Evolutionary conservation across 2,329 filamentous ascomycete genomes (phyloP).

Genomic region (Fusarium tupiense): DNA sequence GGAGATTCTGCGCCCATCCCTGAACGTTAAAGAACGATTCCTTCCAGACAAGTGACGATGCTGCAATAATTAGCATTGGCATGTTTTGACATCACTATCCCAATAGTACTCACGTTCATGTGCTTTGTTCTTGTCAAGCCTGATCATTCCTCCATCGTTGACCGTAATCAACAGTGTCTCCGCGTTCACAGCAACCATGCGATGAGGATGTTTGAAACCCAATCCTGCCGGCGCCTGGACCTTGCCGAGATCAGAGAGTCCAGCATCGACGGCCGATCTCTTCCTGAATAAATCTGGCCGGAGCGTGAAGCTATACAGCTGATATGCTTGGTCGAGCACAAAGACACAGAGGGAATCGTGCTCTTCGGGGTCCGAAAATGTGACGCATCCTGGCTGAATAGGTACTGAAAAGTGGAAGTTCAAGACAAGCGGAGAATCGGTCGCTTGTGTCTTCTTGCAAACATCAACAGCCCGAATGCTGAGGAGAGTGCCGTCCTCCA

Average conservation of each 20-base stretch:
- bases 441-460: constrained; percentile 70
- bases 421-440: constrained; percentile 78
- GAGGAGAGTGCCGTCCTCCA: constrained; percentile 81
- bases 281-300: constrained; percentile 84
- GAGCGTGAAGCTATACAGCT: constrained; percentile 85
- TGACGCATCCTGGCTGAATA: constrained; percentile 81
- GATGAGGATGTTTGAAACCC: constrained; percentile 80
- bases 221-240: constrained; percentile 78
- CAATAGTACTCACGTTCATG: constrained; percentile 55
- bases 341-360: constrained; percentile 83
- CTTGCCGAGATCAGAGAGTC: constrained; percentile 80
- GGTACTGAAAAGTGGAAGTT: constrained; percentile 79
- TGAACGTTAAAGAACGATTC: constrained; percentile 79
- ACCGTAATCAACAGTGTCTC: constrained; percentile 83
- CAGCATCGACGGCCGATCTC: constrained; percentile 74
- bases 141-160: constrained; percentile 79
- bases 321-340: constrained; percentile 79
- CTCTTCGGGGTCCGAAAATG: constrained; percentile 81
- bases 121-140: constrained; percentile 68
- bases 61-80: constrained; percentile 31
- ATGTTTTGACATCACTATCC: not conserved
- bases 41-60: constrained; percentile 62
- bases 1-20: constrained; percentile 74
- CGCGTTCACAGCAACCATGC: constrained; percentile 78
- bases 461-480: constrained; percentile 87